Conservation (phyloP, 441 rosid species). For the Syzygium syzygioides region DNA sequence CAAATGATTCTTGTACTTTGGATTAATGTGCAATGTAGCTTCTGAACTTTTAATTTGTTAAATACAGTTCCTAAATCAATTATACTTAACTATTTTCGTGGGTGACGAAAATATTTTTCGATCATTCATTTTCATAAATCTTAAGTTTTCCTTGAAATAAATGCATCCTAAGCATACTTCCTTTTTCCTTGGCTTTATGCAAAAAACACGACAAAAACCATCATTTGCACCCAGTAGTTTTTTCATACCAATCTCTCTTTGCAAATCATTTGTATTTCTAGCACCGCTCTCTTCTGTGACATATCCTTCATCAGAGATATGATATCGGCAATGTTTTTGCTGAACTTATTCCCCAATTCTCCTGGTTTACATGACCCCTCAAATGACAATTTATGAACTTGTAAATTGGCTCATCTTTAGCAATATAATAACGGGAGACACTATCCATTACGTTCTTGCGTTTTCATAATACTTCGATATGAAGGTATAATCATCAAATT, state of each 20-base stretch:
- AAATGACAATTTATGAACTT: background rate
- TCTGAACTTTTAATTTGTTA: too few species aligned
- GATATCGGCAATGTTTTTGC: background rate
- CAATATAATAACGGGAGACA: background rate
- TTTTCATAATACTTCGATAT: background rate
- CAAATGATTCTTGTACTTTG: too few species aligned
- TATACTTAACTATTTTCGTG: too few species aligned
- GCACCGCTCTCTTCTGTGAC: background rate
- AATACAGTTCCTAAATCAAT: too few species aligned
- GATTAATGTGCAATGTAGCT: too few species aligned
- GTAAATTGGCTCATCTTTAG: background rate
- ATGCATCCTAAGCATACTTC: too few species aligned
- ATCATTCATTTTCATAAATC: too few species aligned
- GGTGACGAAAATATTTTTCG: too few species aligned
- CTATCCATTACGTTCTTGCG: background rate
- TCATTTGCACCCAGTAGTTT: background rate
- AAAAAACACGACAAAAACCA: too few species aligned
- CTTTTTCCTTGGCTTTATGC: too few species aligned
- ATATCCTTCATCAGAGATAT: background rate
- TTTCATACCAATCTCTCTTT: background rate
- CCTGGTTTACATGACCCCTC: background rate
- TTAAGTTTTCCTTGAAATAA: too few species aligned
- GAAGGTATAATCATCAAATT: background rate
- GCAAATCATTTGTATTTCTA: background rate
- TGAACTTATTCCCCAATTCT: background rate